Evolutionary conservation across 805 yeast species (phyloP), one percentile per base, ranked within the genome.

Genomic region (Dipodascopsis tothii): DNA sequence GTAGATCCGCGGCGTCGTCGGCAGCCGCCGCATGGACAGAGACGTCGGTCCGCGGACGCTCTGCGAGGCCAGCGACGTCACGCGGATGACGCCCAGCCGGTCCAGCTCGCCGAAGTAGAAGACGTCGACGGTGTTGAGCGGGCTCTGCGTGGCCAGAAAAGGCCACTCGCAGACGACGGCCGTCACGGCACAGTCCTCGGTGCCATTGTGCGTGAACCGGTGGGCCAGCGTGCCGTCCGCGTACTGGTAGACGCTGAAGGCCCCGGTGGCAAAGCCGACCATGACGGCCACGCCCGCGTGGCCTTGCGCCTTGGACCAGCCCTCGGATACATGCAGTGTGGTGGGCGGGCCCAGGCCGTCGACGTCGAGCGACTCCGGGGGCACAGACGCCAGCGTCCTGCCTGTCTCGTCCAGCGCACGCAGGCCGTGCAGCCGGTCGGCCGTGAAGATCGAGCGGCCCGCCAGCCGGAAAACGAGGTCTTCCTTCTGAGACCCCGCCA

Each of bases 221-320:
- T 25, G 30, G n/a, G n/a, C n/a, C n/a, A n/a, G n/a, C 30, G 30
- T 25, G 9, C 14, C 30, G 11, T 9, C 14, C 9, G 9, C 30
- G 14, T 9, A 25, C 9, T 25, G 9, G 30, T 9, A 25, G 30
- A 25, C 9, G 9, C 14, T 25, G 14, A 44, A 44, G 3, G 43
- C 49, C 3, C 52, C 52, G 16, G 25, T 21, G 6, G 19, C 21
- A 27, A 48, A 48, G 11, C 49, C 52, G 11, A 48, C 43, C n/a
- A 42, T 11, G 7, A 39, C 33, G 21, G 36, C 32, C 7, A 40
- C 20, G 14, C 33, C 5, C 4, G 6, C 33, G 11, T n/a, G 4
- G 7, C 30, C 3, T 14, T 37, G 20, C 19, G 27, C 33, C 14
- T 4, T 3, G 5, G 32, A 9, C 4, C 21, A 11, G 16, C 19